Evolutionary conservation across 73 alveolate genomes (phyloP).

Genomic region (Uronychia binucleata): DNA sequence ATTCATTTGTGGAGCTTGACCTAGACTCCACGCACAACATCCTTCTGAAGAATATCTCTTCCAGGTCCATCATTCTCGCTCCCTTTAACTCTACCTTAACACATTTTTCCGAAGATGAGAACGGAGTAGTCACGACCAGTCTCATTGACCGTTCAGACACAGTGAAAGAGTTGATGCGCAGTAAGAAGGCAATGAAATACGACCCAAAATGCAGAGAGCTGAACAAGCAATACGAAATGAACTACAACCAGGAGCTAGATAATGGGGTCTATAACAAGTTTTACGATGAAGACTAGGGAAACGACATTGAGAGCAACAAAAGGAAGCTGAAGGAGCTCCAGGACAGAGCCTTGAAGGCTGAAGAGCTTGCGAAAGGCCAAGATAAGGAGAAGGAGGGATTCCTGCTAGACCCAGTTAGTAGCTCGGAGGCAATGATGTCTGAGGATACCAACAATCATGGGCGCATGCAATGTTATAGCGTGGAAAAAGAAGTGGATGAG

Average conservation of each 20-base stretch:
- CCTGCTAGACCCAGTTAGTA: too few relatives aligned
- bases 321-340: not conserved
- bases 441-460: not conserved
- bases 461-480: not conserved
- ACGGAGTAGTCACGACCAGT: not conserved
- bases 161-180: not conserved
- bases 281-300: not conserved
- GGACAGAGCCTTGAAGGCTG: not conserved
- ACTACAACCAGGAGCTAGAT: slow-evolving; percentile 30
- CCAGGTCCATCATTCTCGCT: slow-evolving; percentile 81
- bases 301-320: not conserved
- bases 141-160: not conserved
- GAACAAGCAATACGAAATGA: slow-evolving; percentile 24
- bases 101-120: not conserved
- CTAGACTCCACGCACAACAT: slow-evolving; percentile 42
- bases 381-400: too few relatives aligned
- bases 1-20: slow-evolving; percentile 21
- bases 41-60: slow-evolving; percentile 63
- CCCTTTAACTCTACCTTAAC: slow-evolving; percentile 80
- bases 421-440: not conserved
- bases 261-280: slow-evolving; percentile 20
- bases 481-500: not conserved
- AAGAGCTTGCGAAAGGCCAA: not conserved
- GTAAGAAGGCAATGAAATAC: slow-evolving; percentile 13
- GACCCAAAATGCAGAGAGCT: slow-evolving; percentile 22